These are phyloP conservation scores for Tetracentron sinense DNA, from an alignment of 164 flowering plant species.

Conservation along the genomic window DNA sequence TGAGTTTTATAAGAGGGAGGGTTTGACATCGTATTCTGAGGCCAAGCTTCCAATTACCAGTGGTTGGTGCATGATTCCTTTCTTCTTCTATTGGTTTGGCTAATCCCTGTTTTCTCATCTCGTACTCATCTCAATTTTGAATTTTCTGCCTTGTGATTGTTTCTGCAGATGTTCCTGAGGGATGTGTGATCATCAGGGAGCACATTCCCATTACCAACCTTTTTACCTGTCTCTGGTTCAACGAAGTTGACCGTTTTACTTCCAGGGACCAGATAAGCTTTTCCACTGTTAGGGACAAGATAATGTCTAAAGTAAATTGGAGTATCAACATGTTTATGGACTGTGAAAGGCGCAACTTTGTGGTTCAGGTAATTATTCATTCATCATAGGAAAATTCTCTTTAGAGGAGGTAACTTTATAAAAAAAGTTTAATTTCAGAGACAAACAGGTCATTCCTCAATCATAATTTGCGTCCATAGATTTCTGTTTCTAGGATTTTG, in stretches of 20 bases:
- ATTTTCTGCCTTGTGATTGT: conserved; percentile 10
- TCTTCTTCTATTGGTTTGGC: neutral
- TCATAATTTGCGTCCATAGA: neutral
- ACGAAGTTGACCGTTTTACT: conserved; percentile 97
- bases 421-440: neutral
- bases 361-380: conserved; percentile 61
- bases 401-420: too few relatives aligned
- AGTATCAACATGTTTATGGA: conserved; percentile 77
- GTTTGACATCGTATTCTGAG: conserved; percentile 72
- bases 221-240: conserved; percentile 93
- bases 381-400: neutral
- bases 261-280: conserved; percentile 94
- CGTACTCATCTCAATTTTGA: too few relatives aligned
- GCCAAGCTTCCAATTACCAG: conserved; percentile 94
- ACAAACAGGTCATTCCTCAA: neutral
- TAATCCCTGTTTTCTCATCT: neutral
- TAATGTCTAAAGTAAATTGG: conserved; percentile 66
- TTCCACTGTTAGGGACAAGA: conserved; percentile 80
- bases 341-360: conserved; percentile 93
- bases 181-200: conserved; percentile 82
- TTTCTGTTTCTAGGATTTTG: neutral
- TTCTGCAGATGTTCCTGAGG: conserved; percentile 93
- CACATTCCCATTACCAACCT: conserved; percentile 89
- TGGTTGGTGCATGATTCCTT: conserved; percentile 41
- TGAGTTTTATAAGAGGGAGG: conserved; percentile 77